phyloP scores from a whole-genome alignment of 2,329 filamentous ascomycete genomes.

The Verticillium zaregamsianum region DNA sequence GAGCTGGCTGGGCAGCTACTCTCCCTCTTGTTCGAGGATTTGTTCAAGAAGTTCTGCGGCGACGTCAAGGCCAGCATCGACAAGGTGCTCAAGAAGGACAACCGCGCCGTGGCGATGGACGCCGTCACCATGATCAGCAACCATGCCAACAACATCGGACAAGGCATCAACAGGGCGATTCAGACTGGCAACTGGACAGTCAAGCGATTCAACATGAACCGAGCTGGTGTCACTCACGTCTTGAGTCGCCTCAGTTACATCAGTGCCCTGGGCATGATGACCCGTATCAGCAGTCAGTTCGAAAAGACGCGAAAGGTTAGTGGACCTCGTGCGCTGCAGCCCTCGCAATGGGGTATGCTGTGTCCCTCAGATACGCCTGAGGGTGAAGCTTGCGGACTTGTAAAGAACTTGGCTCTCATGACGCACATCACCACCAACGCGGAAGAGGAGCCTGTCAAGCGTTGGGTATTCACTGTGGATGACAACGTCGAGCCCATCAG shows the following conservation, averaged over 20 bases:
- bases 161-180: conserved; percentile 92
- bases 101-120: conserved; percentile 83
- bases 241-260: conserved; percentile 95
- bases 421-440: conserved; percentile 98
- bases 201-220: conserved; percentile 98
- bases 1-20: conserved; percentile 93
- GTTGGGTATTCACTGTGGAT: conserved; percentile 82
- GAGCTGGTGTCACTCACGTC: conserved; percentile 94
- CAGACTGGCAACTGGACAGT: conserved; percentile 97
- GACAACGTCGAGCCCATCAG: conserved; percentile 76
- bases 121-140: conserved; percentile 79
- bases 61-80: conserved; percentile 92
- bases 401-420: conserved; percentile 98
- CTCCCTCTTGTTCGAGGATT: conserved; percentile 90
- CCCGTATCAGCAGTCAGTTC: conserved; percentile 94
- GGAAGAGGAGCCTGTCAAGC: conserved; percentile 84
- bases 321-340: conserved; percentile 90
- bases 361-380: conserved; percentile 97
- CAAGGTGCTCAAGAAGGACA: conserved; percentile 91
- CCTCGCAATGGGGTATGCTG: conserved; percentile 97
- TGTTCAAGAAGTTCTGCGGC: conserved; percentile 92
- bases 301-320: conserved; percentile 97
- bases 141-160: conserved; percentile 81
- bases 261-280: conserved; percentile 98
- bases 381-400: conserved; percentile 95